Evolutionary conservation across 1,284 basidiomycete genomes (phyloP).

Genomic region (Takashimella koratensis): DNA sequence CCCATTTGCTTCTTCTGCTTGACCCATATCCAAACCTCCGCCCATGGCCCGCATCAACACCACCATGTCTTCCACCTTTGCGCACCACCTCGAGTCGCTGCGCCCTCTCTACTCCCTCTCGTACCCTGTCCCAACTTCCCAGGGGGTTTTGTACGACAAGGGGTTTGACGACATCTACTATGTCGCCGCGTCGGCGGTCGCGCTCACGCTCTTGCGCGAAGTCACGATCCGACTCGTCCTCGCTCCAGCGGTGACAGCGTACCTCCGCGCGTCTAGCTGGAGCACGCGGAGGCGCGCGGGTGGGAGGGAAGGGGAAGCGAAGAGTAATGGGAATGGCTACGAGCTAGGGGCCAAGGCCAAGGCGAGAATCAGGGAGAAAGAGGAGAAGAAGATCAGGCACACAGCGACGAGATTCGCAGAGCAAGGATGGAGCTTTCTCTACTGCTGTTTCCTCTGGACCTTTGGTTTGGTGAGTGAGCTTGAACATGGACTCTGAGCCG

Average conservation of each 20-base stretch:
- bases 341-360: slow-evolving; percentile 1
- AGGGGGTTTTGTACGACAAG: slow-evolving; percentile 54
- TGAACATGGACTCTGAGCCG: no score
- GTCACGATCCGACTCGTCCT: slow-evolving; percentile 65
- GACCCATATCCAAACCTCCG: no score
- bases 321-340: background rate
- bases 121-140: slow-evolving; percentile 57
- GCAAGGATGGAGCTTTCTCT: slow-evolving; percentile 85
- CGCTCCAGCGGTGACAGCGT: slow-evolving; percentile 54
- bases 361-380: slow-evolving; percentile 18
- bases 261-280: background rate
- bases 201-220: slow-evolving; percentile 76
- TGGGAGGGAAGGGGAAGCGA: slow-evolving; percentile 2
- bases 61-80: background rate
- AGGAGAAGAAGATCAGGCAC: slow-evolving; percentile 53
- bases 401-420: slow-evolving; percentile 84
- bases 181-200: slow-evolving; percentile 66
- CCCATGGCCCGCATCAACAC: background rate
- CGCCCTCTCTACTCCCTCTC: slow-evolving; percentile 69
- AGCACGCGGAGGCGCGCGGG: slow-evolving; percentile 2
- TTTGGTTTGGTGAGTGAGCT: slow-evolving; percentile 74
- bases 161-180: slow-evolving; percentile 69
- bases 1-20: no score
- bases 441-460: slow-evolving; percentile 70
- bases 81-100: slow-evolving; percentile 20